Conservation (phyloP, 202 grass and related monocot genomes). For the Musa balbisiana region DNA sequence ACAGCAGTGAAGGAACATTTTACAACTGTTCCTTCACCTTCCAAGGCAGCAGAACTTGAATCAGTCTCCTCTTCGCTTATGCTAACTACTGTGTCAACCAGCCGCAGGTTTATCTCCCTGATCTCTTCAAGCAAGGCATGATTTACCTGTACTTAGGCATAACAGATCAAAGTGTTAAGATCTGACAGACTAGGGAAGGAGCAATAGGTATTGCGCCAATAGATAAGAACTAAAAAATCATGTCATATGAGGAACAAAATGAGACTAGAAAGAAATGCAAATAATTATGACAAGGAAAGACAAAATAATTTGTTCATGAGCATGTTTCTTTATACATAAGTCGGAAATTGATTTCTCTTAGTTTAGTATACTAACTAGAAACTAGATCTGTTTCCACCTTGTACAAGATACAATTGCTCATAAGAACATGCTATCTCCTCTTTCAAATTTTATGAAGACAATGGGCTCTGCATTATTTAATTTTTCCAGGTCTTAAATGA, state of each 20-base stretch:
- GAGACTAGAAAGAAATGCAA: not conserved
- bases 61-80: constrained; percentile 17
- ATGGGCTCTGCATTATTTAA: too few species aligned
- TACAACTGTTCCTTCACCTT: constrained; percentile 27
- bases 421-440: too few species aligned
- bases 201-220: not conserved
- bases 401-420: too few species aligned
- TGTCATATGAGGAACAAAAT: not conserved
- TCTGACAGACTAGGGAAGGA: not conserved
- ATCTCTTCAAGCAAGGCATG: constrained; percentile 32
- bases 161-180: not conserved
- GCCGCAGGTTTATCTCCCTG: constrained; percentile 22
- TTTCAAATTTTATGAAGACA: too few species aligned
- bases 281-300: not conserved
- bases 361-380: too few species aligned
- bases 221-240: not conserved
- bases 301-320: not conserved
- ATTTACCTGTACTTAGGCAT: constrained; percentile 10
- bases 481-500: too few species aligned
- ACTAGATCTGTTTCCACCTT: too few species aligned
- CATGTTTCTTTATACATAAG: too few species aligned
- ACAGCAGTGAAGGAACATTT: constrained; percentile 28
- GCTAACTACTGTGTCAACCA: constrained; percentile 32
- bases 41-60: constrained; percentile 2
- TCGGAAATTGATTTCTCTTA: too few species aligned